Base-by-base conservation (phyloP, 257 asterid genomes). In the Cruciata laevipes region DNA sequence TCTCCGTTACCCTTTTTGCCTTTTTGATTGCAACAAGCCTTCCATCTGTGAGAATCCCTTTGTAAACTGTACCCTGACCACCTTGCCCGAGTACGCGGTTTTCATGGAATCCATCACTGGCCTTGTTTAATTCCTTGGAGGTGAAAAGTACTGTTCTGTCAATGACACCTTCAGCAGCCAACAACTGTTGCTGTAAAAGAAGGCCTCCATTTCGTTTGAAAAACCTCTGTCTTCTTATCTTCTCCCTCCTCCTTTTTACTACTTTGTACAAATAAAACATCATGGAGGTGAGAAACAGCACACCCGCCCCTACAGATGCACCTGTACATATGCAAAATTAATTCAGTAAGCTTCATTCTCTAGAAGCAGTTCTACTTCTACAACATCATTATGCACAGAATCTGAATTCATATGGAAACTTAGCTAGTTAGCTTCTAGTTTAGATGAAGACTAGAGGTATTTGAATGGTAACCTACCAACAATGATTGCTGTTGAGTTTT, bases 101-200 rank as follows among this genome's bases (percentile, higher is more conserved):
- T 65, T 24, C 59, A 18, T 25, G 53, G 42, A 65, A 65, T 25
- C 59, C 59, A 4, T 76, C 67, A 51, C 70, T 76, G 52, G 80
- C 76, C 51, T 53, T 66, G 57, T 71, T 68, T 71, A 76, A 13
- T 56, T 76, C 80, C 56, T 30, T 76, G 40, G 73, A 53, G n/a
- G 67, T 71, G 71, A 76, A 76, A 38, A 76, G 16, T 42, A 40
- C 61, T 37, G 65, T 71, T 24, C 63, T 75, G 25, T 76, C 71
- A 40, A 71, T 57, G n/a, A 66, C 58, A 11, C 70, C 67, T 33
- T 67, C 76, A 31, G 68, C 66, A 60, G 72, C 61, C 30, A 73
- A 76, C 55, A 76, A 60, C 47, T 76, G 76, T 6, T 67, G 69
- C 35, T 75, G 70, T 2, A 76, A 14, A 5, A 76, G 59, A 31